These are phyloP conservation scores for Austroboletus novae-zelandiae DNA, from an alignment of 1,284 basidiomycete genomes.

Conservation along the genomic window DNA sequence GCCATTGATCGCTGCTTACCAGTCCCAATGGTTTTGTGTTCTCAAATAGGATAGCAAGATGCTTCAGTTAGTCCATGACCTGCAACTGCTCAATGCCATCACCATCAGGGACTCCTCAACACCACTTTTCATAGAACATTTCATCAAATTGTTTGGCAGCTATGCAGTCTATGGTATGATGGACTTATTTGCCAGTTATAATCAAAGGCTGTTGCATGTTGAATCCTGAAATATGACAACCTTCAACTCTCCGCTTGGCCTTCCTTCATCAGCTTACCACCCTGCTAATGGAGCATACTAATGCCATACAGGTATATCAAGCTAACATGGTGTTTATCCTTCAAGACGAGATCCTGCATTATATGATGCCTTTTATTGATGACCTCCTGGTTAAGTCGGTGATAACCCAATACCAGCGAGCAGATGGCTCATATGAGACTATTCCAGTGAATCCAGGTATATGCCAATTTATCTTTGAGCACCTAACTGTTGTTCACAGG, in stretches of 20 bases:
- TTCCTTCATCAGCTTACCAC: conserved; percentile 3
- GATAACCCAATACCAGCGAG: too few relatives aligned
- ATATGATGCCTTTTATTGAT: too few relatives aligned
- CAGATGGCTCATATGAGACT: not conserved
- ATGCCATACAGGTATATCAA: not conserved
- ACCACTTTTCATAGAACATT: conserved; percentile 12
- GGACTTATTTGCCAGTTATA: not conserved
- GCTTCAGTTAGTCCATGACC: conserved; percentile 22
- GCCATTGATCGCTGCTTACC: conserved; percentile 34
- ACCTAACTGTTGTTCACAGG: conserved; percentile 9
- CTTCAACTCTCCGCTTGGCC: conserved; percentile 15
- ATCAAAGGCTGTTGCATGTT: not conserved
- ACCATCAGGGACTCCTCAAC: conserved; percentile 19
- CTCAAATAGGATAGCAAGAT: conserved; percentile 29
- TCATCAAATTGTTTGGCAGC: not conserved
- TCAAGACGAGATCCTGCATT: too few relatives aligned
- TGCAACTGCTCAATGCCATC: conserved; percentile 30
- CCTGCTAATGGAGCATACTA: conserved; percentile 14
- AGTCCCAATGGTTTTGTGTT: conserved; percentile 41
- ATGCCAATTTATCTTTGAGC: conserved; percentile 23
- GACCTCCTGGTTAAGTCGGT: too few relatives aligned
- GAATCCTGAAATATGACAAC: not conserved
- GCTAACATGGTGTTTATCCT: not conserved
- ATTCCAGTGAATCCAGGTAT: conserved; percentile 11
- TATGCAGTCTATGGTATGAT: not conserved